Evolutionary conservation across 2,329 filamentous ascomycete species (phyloP), one percentile per base, ranked within the genome.

Genomic region (Clarireedia homoeocarpa): DNA sequence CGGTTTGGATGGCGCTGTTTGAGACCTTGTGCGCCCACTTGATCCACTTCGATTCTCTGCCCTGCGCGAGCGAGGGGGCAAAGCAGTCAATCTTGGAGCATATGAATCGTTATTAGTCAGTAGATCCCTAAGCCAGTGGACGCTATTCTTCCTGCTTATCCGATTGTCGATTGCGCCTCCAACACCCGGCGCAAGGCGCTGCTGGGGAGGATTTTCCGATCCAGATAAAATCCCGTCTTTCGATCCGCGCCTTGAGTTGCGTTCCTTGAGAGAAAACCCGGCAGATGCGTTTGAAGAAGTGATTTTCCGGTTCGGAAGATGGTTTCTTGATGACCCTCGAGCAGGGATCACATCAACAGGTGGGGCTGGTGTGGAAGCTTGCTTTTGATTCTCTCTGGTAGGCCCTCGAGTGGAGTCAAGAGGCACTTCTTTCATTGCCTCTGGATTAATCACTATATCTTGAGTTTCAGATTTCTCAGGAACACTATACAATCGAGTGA

Each of bases 121-220:
- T 38, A 67, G 26, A 36, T 66, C 61, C 59, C 59, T 63, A 15
- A 67, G 58, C 66, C 66, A 68, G 30, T 64, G 58, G 40, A 67
- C 61, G 17, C 62, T 65, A 26, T 60, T 64, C 23, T 60, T 62
- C 9, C 55, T 53, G 30, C 45, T 55, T 9, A 57, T 53, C 10
- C 57, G 61, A 7, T 59, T 58, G 6, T 58, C 52, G 4, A 55
- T 45, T 36, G 58, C 27, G 12, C 56, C 52, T 12, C 38, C 55
- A 39, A 47, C 24, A 52, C 30, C 53, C 27, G 14, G 44, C 10
- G 20, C 51, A 55, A 12, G 61, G 34, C 7, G 61, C 63, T 14
- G 53, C 53, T 27, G 55, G 57, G 9, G 57, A 60, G 5, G 61
- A 64, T 12, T 26, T 47, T 24, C 40, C 20, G 38, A 47, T n/a